phyloP scores from a whole-genome alignment of 1,284 basidiomycete species.

The Apiotrichum gamsii region DNA sequence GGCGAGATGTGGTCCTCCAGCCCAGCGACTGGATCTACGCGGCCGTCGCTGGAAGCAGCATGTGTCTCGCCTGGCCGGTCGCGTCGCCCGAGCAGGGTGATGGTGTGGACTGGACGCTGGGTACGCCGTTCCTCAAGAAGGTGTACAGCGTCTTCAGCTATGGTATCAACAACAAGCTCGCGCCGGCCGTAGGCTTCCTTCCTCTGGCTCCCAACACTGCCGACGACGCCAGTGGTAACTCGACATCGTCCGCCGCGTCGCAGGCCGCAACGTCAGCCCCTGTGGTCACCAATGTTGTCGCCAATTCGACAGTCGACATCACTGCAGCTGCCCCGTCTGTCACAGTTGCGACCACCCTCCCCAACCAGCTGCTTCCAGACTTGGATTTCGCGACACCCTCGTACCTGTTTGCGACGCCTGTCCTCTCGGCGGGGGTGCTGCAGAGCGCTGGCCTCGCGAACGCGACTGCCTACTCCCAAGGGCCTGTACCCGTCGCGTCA shows the following conservation, averaged over 20 bases:
- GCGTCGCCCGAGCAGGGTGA: slow-evolving; percentile 61
- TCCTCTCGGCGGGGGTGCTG: slow-evolving; percentile 44
- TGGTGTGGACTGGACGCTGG: slow-evolving; percentile 84
- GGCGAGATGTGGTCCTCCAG: slow-evolving; percentile 59
- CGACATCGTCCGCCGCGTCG: slow-evolving; percentile 1
- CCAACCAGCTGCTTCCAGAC: slow-evolving; percentile 65
- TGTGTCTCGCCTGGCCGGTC: slow-evolving; percentile 76
- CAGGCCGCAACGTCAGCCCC: too few species aligned
- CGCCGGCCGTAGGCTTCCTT: slow-evolving; percentile 41
- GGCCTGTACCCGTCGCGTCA: slow-evolving; percentile 20
- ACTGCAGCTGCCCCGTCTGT: slow-evolving; percentile 20
- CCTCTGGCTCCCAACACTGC: slow-evolving; percentile 30
- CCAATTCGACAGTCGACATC: slow-evolving; percentile 1
- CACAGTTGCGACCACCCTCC: slow-evolving; percentile 63
- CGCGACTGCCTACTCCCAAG: slow-evolving; percentile 20
- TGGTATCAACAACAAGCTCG: slow-evolving; percentile 38
- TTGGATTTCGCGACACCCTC: slow-evolving; percentile 60
- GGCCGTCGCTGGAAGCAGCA: slow-evolving; percentile 57
- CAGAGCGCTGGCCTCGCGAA: slow-evolving; percentile 30
- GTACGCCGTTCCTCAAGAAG: slow-evolving; percentile 69
- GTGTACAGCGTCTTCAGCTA: slow-evolving; percentile 67
- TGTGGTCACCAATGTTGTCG: too few species aligned
- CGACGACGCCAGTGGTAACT: not conserved
- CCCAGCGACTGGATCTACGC: slow-evolving; percentile 80
- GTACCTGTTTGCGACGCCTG: slow-evolving; percentile 58